Evolutionary conservation across 1,284 basidiomycete species (phyloP), one percentile per base, ranked within the genome.

Genomic region (Cryptococcus sp.): DNA sequence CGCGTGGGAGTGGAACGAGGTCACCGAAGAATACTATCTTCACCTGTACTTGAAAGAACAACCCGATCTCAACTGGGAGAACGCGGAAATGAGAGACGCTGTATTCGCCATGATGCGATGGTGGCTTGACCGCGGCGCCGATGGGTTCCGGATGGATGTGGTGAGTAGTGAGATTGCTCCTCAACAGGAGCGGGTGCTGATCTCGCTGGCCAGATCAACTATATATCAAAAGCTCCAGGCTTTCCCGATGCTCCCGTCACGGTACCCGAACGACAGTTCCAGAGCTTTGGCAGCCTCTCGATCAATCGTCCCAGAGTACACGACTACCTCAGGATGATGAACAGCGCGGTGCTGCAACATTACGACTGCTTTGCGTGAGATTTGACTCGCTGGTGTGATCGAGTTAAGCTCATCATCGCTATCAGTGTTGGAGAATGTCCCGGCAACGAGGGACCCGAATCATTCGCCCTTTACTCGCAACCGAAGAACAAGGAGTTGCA

Each of bases 251-350:
- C 85, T 3, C 81, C 82, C 0, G 78, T 87, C 47, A 78, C 76
- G 1, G 79, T 84, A 54, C 80, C 80, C 1, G 79, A 74, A 7
- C 80, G 83, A 27, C 73, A 81, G 49, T 84, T 82, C 61, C 87
- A 89, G 66, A 81, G 82, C 8, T 86, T 83, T 1, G 80, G 79
- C 53, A 76, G 80, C 68, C 76, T 83, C 64, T 86, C 81, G 60
- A 83, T 82, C 8, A 86, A 86, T 65, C 85, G 44, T 3, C 86
- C 86, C 10, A 78, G 78, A 10, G 84, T 88, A 1, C 86, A 87
- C 68, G 84, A 87, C 61, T 89, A 82, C 63, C 69, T 89, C 45
- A 80, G 82, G 60, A 84, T 88, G 74, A 87, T 87, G 86, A 72
- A 84, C 52, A 57, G 66, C 22, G 80, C 84, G 62, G 84, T 86